phyloP scores from a whole-genome alignment of 768 basidiomycete genomes.

The Lactarius hatsudake region DNA sequence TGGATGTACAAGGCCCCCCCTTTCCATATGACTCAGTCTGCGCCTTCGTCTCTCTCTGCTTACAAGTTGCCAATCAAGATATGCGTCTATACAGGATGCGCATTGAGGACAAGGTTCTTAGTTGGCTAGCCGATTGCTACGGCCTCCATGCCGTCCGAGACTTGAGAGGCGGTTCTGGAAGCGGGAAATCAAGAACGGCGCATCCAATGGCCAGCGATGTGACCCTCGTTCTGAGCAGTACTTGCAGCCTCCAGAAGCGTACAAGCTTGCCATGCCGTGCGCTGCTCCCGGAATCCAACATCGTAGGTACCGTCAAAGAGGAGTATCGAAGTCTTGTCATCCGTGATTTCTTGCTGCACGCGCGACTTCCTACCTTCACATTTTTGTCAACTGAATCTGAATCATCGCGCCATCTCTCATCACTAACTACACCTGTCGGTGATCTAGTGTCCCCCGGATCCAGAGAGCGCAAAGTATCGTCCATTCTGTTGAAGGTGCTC shows the following conservation, averaged over 20 bases:
- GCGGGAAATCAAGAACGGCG: conserved; percentile 44
- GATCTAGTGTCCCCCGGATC: conserved; percentile 48
- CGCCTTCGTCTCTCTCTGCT: conserved; percentile 65
- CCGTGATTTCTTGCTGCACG: conserved; percentile 66
- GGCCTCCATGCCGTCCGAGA: conserved; percentile 39
- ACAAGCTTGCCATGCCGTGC: conserved; percentile 47
- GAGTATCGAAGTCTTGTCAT: conserved; percentile 57
- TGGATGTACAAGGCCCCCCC: conserved; percentile 87
- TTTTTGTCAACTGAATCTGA: conserved; percentile 21
- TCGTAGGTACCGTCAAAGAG: conserved; percentile 59
- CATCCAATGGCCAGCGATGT: conserved; percentile 59
- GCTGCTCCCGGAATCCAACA: conserved; percentile 65
- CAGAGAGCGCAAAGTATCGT: conserved; percentile 60
- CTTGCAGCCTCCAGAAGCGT: conserved; percentile 54
- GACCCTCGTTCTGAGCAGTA: conserved; percentile 56
- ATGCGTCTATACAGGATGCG: conserved; percentile 80
- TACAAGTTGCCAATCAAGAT: conserved; percentile 75
- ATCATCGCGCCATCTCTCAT: not conserved
- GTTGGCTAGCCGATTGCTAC: conserved; percentile 81
- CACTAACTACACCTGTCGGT: conserved; percentile 1
- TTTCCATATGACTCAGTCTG: conserved; percentile 91
- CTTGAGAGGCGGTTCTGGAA: conserved; percentile 37
- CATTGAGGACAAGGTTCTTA: conserved; percentile 81
- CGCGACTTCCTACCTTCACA: conserved; percentile 50
- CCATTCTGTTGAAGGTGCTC: conserved; percentile 61